Conservation (phyloP, 1,139 yeast species). For the Saccharomyces hybrid region DNA sequence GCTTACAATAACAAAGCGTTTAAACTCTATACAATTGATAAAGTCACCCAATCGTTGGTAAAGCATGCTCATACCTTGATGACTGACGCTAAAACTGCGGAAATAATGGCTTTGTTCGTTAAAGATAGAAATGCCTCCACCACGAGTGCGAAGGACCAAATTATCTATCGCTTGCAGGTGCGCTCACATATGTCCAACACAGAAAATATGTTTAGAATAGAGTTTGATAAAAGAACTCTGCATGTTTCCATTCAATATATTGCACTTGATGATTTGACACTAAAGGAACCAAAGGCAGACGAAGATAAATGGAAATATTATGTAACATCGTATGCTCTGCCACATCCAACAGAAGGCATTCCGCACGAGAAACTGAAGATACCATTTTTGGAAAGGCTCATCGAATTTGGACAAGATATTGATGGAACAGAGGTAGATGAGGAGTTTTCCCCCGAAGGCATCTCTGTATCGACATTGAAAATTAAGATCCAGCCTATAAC, state of each 20-base stretch:
- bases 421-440: slow-evolving; percentile 17
- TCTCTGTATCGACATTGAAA: slow-evolving; percentile 62
- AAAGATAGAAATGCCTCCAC: slow-evolving; percentile 50
- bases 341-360: slow-evolving; percentile 96
- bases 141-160: slow-evolving; percentile 83
- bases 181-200: slow-evolving; percentile 74
- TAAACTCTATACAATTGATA: slow-evolving; percentile 86
- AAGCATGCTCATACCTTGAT: slow-evolving; percentile 80
- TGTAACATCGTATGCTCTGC: slow-evolving; percentile 84
- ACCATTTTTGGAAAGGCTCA: slow-evolving; percentile 63
- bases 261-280: slow-evolving; percentile 79
- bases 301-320: slow-evolving; percentile 90
- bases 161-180: slow-evolving; percentile 80
- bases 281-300: slow-evolving; percentile 64
- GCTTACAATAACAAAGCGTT: slow-evolving; percentile 92
- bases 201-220: slow-evolving; percentile 87
- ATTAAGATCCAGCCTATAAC: slow-evolving; percentile 76
- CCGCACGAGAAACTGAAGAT: slow-evolving; percentile 67
- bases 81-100: slow-evolving; percentile 76
- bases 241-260: slow-evolving; percentile 74
- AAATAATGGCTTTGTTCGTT: slow-evolving; percentile 74
- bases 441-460: slow-evolving; percentile 48
- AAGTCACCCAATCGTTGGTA: slow-evolving; percentile 81
- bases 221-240: slow-evolving; percentile 49
- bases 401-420: slow-evolving; percentile 43